Base-by-base conservation (phyloP, 83 land plant genomes). In the Thuja plicata region DNA sequence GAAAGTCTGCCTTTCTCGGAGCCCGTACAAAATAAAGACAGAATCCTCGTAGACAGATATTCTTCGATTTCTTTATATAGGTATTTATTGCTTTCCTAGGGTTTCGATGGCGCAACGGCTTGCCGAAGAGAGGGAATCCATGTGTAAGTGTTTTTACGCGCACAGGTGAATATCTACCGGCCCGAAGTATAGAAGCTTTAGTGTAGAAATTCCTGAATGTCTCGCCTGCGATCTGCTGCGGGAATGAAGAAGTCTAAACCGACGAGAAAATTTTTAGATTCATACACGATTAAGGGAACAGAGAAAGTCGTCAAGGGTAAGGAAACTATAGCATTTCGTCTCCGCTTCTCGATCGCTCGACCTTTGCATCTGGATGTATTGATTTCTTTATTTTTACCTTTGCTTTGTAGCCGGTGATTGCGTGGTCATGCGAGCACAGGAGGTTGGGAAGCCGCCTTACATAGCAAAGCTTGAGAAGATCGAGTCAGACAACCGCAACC, bases 361-460 rank as follows among this genome's bases (percentile, higher is more conserved):
- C 54, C 85, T 83, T 32, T 40, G 46, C 85, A 27, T 43, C 48
- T 45, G 32, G 27, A 82, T 83, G 11, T 48, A n/a, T 45, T 45
- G 10, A 83, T 83, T 83, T 83, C 15, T 13, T 27, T 46, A 46
- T 83, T 83, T 83, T n/a, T 13, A 8, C 34, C 52, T 24, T 46
- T 46, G 85, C 27, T 83, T 76, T 35, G 40, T 43, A 96, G 97
- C 86, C 41, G 97, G 97, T 13, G 97, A 96, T 77, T 92, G 95
- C 81, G 97, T 96, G 57, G 88, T 96, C 87, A 95, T 96, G 96
- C 94, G 95, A 27, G 92, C 95, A 0, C 87, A 93, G 27, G 95
- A 96, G 74, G 78, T 89, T 5, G 90, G 91, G 62, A 93, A 89
- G 90, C 95, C 94, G 8, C 92, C 97, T 2, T 95, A 96, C 57